These are phyloP conservation scores for Colletotrichum sp. DNA, from an alignment of 2,329 filamentous ascomycete species.

Conservation along the genomic window DNA sequence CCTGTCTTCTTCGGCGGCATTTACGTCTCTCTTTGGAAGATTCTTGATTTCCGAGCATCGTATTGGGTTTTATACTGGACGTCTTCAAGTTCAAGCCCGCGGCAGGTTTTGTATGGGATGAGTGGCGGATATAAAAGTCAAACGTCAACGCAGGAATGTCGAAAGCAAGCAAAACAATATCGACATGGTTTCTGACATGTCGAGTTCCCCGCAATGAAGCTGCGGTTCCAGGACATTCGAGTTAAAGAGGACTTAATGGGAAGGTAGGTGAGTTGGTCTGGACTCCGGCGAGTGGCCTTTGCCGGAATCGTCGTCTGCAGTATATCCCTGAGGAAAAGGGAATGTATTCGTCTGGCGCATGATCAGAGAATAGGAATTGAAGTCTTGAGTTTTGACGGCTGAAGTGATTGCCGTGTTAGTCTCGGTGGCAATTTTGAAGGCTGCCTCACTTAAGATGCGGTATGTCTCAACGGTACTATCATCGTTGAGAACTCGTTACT, in stretches of 20 bases:
- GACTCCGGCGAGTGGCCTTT: background rate
- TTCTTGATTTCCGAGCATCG: background rate
- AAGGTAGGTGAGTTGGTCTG: background rate
- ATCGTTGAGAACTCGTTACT: too few species aligned
- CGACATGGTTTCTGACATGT: too few species aligned
- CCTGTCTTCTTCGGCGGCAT: background rate
- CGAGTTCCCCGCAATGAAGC: background rate
- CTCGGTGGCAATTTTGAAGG: too few species aligned
- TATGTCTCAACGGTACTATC: too few species aligned
- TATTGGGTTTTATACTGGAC: rapidly evolving
- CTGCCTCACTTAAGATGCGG: too few species aligned
- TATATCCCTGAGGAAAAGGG: too few species aligned
- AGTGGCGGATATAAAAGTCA: rapidly evolving
- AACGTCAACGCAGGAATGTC: rapidly evolving
- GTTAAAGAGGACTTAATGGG: rapidly evolving
- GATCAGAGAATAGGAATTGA: too few species aligned
- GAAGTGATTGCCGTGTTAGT: too few species aligned
- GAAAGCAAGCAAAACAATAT: background rate
- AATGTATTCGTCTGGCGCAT: too few species aligned
- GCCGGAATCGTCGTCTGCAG: background rate
- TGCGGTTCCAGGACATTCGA: background rate
- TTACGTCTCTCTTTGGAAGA: background rate
- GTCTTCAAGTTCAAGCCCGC: rapidly evolving
- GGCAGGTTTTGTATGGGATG: rapidly evolving
- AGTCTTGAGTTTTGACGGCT: too few species aligned